Evolutionary conservation across 257 asterid genomes (phyloP), one percentile per base, ranked within the genome.

Genomic region (Plectranthus barbatus): DNA sequence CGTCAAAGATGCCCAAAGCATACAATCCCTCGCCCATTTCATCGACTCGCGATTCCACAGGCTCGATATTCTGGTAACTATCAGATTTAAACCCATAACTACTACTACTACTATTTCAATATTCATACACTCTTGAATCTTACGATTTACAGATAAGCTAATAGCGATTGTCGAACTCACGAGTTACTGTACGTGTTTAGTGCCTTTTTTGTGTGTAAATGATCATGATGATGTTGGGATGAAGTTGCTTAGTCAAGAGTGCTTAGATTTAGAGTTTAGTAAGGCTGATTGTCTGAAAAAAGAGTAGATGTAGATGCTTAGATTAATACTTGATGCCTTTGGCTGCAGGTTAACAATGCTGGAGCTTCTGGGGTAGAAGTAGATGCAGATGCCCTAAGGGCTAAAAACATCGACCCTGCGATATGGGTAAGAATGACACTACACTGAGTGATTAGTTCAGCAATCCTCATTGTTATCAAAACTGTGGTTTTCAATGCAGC

Each of bases 301-400:
- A 11, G 6, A 39, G 13, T 36, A n/a, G n/a, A n/a, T n/a, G n/a
- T n/a, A n/a, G n/a, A n/a, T n/a, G n/a, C n/a, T n/a, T n/a, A n/a
- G n/a, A n/a, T n/a, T n/a, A n/a, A n/a, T n/a, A n/a, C n/a, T n/a
- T n/a, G n/a, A n/a, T n/a, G n/a, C 31, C 31, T 26, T 1, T 26
- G 44, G 55, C n/a, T n/a, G n/a, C 86, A 90, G 97, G 87, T 90
- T 42, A 90, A 86, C 77, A 87, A 90, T 51, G 95, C 95, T 51
- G 97, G 95, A 68, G 86, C 81, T 77, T 67, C 84, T 34, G 97
- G 95, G 49, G 88, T 83, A 20, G 76, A 70, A 6, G 94, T 87
- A 60, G 94, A 86, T 66, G 90, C 39, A 69, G 86, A 78, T 51
- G 80, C 77, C 31, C 67, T 86, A 14, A 80, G 83, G 80, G 84